Evolutionary conservation across 2,329 filamentous ascomycete genomes (phyloP).

Genomic region (Triangularia verruculosa): DNA sequence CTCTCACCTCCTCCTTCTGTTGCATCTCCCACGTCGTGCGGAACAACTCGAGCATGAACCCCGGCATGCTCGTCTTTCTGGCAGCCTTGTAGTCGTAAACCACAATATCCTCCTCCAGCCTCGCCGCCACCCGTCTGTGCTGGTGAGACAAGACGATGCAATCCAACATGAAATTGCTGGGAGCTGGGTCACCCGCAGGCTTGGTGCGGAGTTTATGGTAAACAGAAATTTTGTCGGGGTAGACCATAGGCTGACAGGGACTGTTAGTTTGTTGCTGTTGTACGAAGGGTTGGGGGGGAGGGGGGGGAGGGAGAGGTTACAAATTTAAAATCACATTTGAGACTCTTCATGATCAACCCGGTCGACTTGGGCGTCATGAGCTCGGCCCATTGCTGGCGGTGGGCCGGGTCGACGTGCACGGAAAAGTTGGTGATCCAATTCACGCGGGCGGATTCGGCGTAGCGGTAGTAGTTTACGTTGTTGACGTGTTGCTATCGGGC

Average conservation of each 20-base stretch:
- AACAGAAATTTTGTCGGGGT: conserved; percentile 77
- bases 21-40: conserved; percentile 42
- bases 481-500: conserved; percentile 73
- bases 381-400: conserved; percentile 64
- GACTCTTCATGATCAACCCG: conserved; percentile 76
- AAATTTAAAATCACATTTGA: conserved; percentile 84
- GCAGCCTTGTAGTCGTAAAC: conserved; percentile 62
- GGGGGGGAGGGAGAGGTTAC: no score
- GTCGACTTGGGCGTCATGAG: conserved; percentile 63
- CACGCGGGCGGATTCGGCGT: conserved; percentile 76
- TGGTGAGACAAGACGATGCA: conserved; percentile 71
- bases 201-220: conserved; percentile 72
- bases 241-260: conserved; percentile 85
- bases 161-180: conserved; percentile 57
- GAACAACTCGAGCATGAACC: conserved; percentile 41
- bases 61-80: conserved; percentile 38
- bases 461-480: conserved; percentile 79
- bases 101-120: conserved; percentile 74
- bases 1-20: conserved; percentile 53
- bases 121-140: conserved; percentile 68
- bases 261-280: no score
- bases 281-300: conserved; percentile 25
- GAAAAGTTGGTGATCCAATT: conserved; percentile 75
- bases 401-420: conserved; percentile 55
- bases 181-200: conserved; percentile 34